Conservation (phyloP, 257 asterid genomes). For the Nicotiana otophora region DNA sequence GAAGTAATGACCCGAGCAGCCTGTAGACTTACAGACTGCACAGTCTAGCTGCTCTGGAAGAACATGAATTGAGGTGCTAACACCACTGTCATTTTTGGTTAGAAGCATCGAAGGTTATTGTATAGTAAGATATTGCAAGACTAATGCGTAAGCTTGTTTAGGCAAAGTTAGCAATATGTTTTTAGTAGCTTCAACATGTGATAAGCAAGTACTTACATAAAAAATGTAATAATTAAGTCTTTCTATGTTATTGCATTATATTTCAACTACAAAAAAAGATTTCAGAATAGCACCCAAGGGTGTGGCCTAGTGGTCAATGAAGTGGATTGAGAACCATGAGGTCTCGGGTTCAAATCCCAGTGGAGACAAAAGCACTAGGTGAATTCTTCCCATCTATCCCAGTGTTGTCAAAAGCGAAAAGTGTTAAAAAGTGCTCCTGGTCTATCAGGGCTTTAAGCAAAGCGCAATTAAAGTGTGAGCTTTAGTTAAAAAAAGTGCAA, state of each 20-base stretch:
- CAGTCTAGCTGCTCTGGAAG: not conserved
- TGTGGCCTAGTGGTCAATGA: too few species aligned
- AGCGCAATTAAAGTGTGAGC: too few species aligned
- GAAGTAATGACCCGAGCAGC: not conserved
- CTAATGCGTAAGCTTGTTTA: not conserved
- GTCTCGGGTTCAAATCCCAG: too few species aligned
- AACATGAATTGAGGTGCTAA: slow-evolving; percentile 1
- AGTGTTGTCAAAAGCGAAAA: too few species aligned
- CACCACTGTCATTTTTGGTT: not conserved
- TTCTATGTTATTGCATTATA: not conserved
- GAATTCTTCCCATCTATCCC: too few species aligned
- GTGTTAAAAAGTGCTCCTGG: too few species aligned
- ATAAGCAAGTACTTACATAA: not conserved
- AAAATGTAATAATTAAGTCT: not conserved
- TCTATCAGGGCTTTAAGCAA: too few species aligned
- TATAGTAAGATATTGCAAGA: not conserved
- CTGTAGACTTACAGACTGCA: not conserved
- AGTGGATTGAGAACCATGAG: too few species aligned
- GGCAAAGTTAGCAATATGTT: not conserved
- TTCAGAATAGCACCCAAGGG: not conserved
- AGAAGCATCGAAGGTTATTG: not conserved
- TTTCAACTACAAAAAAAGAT: not conserved
- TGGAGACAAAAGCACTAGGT: too few species aligned
- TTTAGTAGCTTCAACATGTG: not conserved
- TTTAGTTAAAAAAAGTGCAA: too few species aligned